These are phyloP conservation scores for Trifolium dubium DNA, from an alignment of 306 rosid species.

Conservation along the genomic window DNA sequence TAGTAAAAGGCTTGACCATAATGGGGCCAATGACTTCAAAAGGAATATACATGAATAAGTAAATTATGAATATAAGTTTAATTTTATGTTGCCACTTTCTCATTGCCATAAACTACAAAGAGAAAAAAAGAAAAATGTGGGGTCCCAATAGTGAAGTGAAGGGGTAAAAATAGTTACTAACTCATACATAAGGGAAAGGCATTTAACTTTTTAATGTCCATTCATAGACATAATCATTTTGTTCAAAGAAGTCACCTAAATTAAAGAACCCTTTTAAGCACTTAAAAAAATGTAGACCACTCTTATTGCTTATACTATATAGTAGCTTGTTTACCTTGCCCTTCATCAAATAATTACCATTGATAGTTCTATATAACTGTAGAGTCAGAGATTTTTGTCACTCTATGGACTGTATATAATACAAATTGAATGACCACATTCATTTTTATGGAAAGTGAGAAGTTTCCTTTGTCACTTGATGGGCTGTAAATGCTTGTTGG, in stretches of 20 bases:
- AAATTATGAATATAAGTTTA: constrained; percentile 35
- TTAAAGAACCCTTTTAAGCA: constrained; percentile 38
- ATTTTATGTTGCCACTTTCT: constrained; percentile 43
- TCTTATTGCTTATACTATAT: constrained; percentile 20
- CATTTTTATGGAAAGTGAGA: background rate
- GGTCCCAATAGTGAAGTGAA: constrained; percentile 24
- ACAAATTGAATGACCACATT: background rate
- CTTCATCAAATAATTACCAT: constrained; percentile 44
- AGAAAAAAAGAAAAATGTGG: background rate
- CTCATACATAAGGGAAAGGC: constrained; percentile 53
- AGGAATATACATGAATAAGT: constrained; percentile 31
- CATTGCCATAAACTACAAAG: constrained; percentile 36
- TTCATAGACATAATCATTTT: constrained; percentile 71
- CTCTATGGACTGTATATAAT: background rate
- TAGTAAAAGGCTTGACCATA: constrained; percentile 55
- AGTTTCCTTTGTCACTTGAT: background rate
- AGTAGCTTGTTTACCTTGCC: constrained; percentile 31
- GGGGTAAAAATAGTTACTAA: constrained; percentile 40
- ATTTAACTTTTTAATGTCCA: constrained; percentile 68
- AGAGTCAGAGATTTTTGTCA: constrained; percentile 7
- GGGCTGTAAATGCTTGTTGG: background rate
- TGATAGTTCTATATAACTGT: constrained; percentile 31
- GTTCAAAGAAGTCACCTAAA: constrained; percentile 56
- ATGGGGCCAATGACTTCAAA: constrained; percentile 61
- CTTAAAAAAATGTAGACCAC: background rate